A percentile compares a stretch with the other conserved stretches of the same genome.
Conservation (phyloP, 257 asterid species). For the Capsicum rhomboideum region DNA sequence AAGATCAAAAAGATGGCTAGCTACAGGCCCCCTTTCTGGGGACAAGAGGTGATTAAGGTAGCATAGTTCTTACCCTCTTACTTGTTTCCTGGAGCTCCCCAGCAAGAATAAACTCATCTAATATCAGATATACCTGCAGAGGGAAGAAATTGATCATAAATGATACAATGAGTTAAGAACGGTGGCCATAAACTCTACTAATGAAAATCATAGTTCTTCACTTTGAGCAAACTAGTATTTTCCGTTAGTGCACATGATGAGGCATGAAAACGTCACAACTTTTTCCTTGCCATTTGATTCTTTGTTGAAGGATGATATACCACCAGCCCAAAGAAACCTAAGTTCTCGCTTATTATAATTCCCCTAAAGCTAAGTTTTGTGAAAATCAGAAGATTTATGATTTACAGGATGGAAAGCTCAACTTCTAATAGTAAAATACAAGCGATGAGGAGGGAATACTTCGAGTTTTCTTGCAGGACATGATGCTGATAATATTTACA, state of each 20-base stretch:
- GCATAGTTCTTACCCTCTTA: constrained; percentile 53
- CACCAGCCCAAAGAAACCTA: neutral
- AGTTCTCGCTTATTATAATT: too few species aligned
- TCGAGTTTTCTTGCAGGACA: neutral
- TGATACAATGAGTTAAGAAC: neutral
- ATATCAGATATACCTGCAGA: constrained; percentile 74
- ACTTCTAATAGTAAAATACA: neutral
- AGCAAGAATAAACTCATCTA: constrained; percentile 96
- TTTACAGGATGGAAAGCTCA: neutral
- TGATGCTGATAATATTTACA: neutral
- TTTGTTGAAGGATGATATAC: neutral
- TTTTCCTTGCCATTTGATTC: neutral
- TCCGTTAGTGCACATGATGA: too few species aligned
- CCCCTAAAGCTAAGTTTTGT: neutral
- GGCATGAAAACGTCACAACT: neutral
- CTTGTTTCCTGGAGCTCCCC: constrained; percentile 99
- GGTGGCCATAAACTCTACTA: neutral
- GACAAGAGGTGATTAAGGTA: neutral
- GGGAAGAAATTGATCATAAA: constrained; percentile 7
- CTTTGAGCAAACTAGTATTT: neutral
- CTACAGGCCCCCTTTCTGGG: neutral
- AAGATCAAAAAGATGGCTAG: neutral
- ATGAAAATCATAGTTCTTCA: neutral
- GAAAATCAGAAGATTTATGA: neutral
- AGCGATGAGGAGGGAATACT: neutral